Conservation (phyloP, 1,284 basidiomycete genomes). For the Ustilago crameri region DNA sequence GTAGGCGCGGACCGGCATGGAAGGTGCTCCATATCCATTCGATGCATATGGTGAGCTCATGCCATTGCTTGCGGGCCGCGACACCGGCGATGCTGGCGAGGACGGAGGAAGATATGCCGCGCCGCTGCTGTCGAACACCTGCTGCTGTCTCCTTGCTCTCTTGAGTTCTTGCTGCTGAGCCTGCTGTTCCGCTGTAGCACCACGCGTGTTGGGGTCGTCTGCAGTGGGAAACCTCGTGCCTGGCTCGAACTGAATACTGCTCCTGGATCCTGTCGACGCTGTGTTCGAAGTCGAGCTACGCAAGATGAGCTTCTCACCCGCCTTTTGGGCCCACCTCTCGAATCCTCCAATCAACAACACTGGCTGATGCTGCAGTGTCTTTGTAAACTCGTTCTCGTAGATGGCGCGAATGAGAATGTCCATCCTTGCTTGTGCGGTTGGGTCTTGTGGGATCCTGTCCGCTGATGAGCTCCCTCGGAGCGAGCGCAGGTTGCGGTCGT, state of each 20-base stretch:
- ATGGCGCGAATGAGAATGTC: conserved; percentile 51
- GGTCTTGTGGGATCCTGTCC: conserved; percentile 35
- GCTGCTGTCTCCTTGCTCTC: conserved; percentile 42
- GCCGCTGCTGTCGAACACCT: conserved; percentile 31
- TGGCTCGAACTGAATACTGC: conserved; percentile 44
- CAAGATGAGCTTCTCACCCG: conserved; percentile 73
- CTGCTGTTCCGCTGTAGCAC: conserved; percentile 19
- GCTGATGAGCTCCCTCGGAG: conserved; percentile 21
- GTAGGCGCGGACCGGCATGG: conserved; percentile 57
- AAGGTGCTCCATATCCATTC: conserved; percentile 26
- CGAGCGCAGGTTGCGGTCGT: conserved; percentile 73
- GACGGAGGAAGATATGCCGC: conserved; percentile 12
- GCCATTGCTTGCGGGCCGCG: conserved; percentile 26
- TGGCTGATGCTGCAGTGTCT: conserved; percentile 78
- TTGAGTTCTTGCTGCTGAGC: conserved; percentile 43
- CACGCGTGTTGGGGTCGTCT: conserved; percentile 24
- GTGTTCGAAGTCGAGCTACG: conserved; percentile 9
- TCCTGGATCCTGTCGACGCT: conserved; percentile 5
- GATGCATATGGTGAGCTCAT: conserved; percentile 20
- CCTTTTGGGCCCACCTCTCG: conserved; percentile 80
- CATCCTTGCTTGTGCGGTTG: conserved; percentile 39
- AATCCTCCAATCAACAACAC: conserved; percentile 87
- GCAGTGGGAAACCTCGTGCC: conserved; percentile 40
- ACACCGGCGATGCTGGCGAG: conserved; percentile 19
- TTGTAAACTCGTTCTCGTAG: conserved; percentile 58